phyloP scores from a whole-genome alignment of 805 yeast species.

The Cyberlindnera xylosilytica region DNA sequence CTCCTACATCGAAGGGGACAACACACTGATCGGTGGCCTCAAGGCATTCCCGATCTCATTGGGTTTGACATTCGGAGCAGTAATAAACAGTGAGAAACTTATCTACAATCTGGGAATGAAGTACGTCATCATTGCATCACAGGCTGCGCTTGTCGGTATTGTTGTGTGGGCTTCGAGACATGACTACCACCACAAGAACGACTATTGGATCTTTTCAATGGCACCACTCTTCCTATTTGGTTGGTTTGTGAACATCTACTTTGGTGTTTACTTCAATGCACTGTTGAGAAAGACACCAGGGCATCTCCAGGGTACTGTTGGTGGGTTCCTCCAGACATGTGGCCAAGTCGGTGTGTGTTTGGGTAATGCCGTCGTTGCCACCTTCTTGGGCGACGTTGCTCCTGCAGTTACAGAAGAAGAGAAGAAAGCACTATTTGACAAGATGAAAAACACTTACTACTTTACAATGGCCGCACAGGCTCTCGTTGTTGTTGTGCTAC shows the following conservation, averaged over 20 bases:
- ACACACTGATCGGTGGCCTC: slow-evolving; percentile 34
- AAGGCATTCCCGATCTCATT: slow-evolving; percentile 33
- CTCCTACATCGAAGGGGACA: slow-evolving; percentile 25
- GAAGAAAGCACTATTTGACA: too few species aligned
- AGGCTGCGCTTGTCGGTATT: not conserved
- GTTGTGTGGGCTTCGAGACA: slow-evolving; percentile 15
- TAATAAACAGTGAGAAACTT: slow-evolving; percentile 21
- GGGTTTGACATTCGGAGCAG: slow-evolving; percentile 30
- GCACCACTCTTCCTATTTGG: slow-evolving; percentile 26
- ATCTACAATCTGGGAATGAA: slow-evolving; percentile 25
- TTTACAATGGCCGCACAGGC: too few species aligned
- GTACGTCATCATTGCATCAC: slow-evolving; percentile 13
- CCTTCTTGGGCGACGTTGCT: slow-evolving; percentile 25
- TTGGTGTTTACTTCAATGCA: slow-evolving; percentile 31
- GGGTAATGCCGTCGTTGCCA: slow-evolving; percentile 26
- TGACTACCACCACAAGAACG: slow-evolving; percentile 11
- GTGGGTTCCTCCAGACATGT: slow-evolving; percentile 24
- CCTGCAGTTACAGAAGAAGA: too few species aligned
- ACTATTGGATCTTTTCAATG: slow-evolving; percentile 30
- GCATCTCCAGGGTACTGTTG: slow-evolving; percentile 32
- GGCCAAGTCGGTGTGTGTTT: slow-evolving; percentile 34
- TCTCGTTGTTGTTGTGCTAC: too few species aligned
- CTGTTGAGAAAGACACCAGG: slow-evolving; percentile 33
- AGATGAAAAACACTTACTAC: too few species aligned
- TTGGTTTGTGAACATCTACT: slow-evolving; percentile 30